phyloP scores from a whole-genome alignment of 106 monocot species.

The Platanthera zijinensis region DNA sequence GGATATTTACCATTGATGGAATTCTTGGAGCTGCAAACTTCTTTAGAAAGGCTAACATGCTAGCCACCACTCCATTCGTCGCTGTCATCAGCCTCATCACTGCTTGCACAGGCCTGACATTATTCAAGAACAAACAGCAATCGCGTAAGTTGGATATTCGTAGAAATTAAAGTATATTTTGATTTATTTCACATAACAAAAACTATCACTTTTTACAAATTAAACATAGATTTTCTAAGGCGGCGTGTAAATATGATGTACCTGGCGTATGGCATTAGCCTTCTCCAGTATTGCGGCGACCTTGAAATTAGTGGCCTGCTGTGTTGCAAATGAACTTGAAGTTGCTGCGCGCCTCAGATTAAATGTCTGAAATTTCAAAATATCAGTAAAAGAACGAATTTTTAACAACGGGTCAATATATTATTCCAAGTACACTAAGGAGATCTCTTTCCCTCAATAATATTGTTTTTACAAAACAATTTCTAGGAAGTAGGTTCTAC shows the following conservation, averaged over 20 bases:
- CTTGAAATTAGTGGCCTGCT: slow-evolving; percentile 35
- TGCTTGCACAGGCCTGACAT: slow-evolving; percentile 52
- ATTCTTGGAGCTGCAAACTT: not conserved
- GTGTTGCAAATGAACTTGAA: slow-evolving; percentile 18
- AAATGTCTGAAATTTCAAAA: slow-evolving; percentile 44
- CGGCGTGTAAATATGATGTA: slow-evolving; percentile 27
- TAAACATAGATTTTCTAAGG: not conserved
- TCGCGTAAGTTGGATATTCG: not conserved
- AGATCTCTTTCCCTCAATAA: too few relatives aligned
- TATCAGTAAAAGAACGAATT: not conserved
- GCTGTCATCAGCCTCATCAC: slow-evolving; percentile 59
- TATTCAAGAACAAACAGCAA: not conserved
- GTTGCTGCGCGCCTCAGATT: slow-evolving; percentile 48
- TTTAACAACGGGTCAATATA: not conserved
- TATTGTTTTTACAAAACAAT: too few relatives aligned
- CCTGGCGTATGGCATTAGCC: slow-evolving; percentile 86
- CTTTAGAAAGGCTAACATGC: not conserved
- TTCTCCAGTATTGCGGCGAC: slow-evolving; percentile 80
- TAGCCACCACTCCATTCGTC: slow-evolving; percentile 68
- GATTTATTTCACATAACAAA: not conserved
- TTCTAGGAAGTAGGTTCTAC: too few relatives aligned
- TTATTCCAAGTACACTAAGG: not conserved
- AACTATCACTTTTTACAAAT: too few relatives aligned
- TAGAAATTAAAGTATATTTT: not conserved
- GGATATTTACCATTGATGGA: not conserved